Evolutionary conservation across 2,329 filamentous ascomycete genomes (phyloP).

Genomic region (Sporothrix variecibatus): DNA sequence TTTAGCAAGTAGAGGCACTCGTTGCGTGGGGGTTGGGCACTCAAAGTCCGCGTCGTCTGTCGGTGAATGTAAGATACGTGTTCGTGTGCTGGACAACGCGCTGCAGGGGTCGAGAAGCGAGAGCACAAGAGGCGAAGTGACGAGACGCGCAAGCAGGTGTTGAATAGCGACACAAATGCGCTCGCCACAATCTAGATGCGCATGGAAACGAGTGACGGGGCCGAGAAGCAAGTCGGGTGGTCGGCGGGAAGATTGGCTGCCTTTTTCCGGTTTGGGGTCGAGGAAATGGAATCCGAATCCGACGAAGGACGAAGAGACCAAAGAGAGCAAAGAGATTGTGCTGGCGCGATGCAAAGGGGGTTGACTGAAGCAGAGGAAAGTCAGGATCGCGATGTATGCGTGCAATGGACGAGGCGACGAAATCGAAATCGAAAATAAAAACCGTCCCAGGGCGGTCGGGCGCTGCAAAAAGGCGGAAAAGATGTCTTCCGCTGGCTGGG

Average conservation of each 20-base stretch:
- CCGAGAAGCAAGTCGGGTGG: background rate
- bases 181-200: background rate
- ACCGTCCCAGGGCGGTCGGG: background rate
- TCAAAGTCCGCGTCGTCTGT: background rate
- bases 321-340: background rate
- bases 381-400: background rate
- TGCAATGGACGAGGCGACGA: background rate
- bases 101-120: background rate
- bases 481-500: background rate
- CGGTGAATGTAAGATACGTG: background rate
- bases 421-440: background rate
- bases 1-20: background rate
- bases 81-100: conserved; percentile 6
- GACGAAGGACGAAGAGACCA: background rate
- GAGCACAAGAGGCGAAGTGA: background rate
- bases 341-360: background rate
- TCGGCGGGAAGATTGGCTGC: conserved; percentile 8
- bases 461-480: background rate
- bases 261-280: conserved; percentile 2
- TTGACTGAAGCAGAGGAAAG: conserved; percentile 4
- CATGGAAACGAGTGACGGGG: conserved; percentile 12
- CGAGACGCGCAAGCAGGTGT: background rate
- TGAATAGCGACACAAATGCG: background rate
- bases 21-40: background rate
- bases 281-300: background rate